A percentile compares a stretch with the other conserved stretches of the same genome.
Conservation (phyloP, 2,329 filamentous ascomycete genomes). For the Dothistroma pini region DNA sequence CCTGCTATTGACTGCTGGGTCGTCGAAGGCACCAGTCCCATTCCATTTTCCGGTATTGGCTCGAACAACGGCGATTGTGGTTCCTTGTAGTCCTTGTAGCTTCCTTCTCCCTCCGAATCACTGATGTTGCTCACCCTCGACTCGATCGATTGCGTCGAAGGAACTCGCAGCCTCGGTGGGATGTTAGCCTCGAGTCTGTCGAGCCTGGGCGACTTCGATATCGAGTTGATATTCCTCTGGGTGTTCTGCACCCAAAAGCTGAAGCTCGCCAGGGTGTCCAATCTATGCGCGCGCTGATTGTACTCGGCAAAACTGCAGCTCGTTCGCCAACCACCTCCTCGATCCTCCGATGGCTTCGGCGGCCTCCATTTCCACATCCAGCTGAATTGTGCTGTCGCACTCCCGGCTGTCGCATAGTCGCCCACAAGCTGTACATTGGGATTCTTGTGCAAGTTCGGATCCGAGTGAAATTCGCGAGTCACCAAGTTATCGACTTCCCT, state of each 20-base stretch:
- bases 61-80: constrained; percentile 48
- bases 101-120: constrained; percentile 56
- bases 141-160: constrained; percentile 83
- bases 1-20: constrained; percentile 36
- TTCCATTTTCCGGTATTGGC: constrained; percentile 46
- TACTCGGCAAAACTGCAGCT: constrained; percentile 98
- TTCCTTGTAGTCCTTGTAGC: constrained; percentile 41
- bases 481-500: constrained; percentile 91
- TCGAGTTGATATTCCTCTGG: constrained; percentile 36
- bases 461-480: constrained; percentile 91
- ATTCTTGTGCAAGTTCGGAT: constrained; percentile 97
- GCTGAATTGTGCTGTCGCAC: constrained; percentile 77
- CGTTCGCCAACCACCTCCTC: constrained; percentile 89
- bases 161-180: constrained; percentile 67
- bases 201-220: constrained; percentile 65
- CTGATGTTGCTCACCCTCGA: constrained; percentile 71
- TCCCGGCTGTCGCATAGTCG: constrained; percentile 82
- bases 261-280: constrained; percentile 87
- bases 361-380: constrained; percentile 98
- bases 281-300: constrained; percentile 82
- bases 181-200: constrained; percentile 52
- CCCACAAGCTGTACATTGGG: constrained; percentile 94
- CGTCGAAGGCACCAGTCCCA: constrained; percentile 42
- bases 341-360: constrained; percentile 75
- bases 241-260: constrained; percentile 85